phyloP scores from a whole-genome alignment of 345 rosid species.

The Eucalyptus lansdowneana region DNA sequence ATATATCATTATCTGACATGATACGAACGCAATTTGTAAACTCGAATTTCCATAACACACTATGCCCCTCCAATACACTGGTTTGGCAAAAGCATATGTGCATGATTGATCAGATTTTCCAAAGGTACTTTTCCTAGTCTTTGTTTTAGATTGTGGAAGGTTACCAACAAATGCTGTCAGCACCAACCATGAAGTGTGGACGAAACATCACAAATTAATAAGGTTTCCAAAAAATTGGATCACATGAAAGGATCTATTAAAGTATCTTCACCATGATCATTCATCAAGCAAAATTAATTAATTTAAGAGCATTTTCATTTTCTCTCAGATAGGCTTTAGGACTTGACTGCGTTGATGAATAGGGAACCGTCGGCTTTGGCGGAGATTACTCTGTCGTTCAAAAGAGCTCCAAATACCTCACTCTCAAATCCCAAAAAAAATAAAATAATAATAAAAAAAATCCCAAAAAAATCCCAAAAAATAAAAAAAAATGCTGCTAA shows the following conservation, averaged over 20 bases:
- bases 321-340: not conserved
- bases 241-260: not conserved
- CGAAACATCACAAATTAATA: not conserved
- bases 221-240: not conserved
- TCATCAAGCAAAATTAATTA: not conserved
- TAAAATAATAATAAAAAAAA: too few species aligned
- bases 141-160: not conserved
- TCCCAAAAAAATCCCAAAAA: not conserved
- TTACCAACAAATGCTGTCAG: not conserved
- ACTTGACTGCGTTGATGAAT: not conserved
- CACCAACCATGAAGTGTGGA: not conserved
- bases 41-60: not conserved
- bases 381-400: not conserved
- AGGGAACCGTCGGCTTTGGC: not conserved
- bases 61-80: not conserved
- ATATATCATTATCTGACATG: not conserved
- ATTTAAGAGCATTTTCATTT: not conserved
- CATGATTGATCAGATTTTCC: not conserved
- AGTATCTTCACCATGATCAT: not conserved
- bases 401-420: not conserved
- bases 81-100: not conserved
- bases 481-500: not conserved
- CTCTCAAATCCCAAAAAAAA: not conserved
- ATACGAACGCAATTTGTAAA: accelerated
- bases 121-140: not conserved